Evolutionary conservation across 1,139 yeast species (phyloP).

Genomic region (Arxiozyma slooffiae): DNA sequence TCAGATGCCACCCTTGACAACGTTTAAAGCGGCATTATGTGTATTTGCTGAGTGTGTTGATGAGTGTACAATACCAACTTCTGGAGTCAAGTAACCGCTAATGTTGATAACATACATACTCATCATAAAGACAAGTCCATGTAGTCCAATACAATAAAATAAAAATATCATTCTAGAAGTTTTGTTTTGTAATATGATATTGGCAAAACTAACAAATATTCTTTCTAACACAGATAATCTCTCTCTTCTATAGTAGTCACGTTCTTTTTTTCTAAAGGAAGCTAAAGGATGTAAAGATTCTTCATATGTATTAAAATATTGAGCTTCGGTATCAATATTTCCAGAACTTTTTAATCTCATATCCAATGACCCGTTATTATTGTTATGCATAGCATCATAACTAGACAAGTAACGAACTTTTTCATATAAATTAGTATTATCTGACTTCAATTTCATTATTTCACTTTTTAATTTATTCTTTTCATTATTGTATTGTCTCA

Average conservation of each 20-base stretch:
- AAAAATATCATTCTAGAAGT: slow-evolving; percentile 65
- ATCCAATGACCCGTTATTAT: slow-evolving; percentile 17
- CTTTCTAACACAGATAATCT: slow-evolving; percentile 71
- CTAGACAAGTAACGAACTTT: slow-evolving; percentile 67
- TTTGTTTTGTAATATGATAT: slow-evolving; percentile 65
- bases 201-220: slow-evolving; percentile 62
- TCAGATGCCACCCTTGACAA: neutral
- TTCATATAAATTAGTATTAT: slow-evolving; percentile 73
- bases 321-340: slow-evolving; percentile 42
- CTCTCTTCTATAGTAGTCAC: slow-evolving; percentile 58
- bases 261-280: slow-evolving; percentile 68
- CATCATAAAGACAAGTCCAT: slow-evolving; percentile 59
- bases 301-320: slow-evolving; percentile 59
- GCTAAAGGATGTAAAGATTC: slow-evolving; percentile 76
- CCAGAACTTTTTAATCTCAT: slow-evolving; percentile 6
- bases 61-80: slow-evolving; percentile 33
- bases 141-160: slow-evolving; percentile 65
- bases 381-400: slow-evolving; percentile 27
- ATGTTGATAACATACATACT: slow-evolving; percentile 48
- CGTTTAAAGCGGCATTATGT: neutral
- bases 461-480: slow-evolving; percentile 58
- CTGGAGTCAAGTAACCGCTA: slow-evolving; percentile 40
- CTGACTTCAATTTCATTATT: slow-evolving; percentile 52
- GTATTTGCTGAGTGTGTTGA: slow-evolving; percentile 3
- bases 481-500: slow-evolving; percentile 47